These are phyloP conservation scores for Pestalotiopsis sp. DNA, from an alignment of 2,329 filamentous ascomycete species.

Conservation along the genomic window DNA sequence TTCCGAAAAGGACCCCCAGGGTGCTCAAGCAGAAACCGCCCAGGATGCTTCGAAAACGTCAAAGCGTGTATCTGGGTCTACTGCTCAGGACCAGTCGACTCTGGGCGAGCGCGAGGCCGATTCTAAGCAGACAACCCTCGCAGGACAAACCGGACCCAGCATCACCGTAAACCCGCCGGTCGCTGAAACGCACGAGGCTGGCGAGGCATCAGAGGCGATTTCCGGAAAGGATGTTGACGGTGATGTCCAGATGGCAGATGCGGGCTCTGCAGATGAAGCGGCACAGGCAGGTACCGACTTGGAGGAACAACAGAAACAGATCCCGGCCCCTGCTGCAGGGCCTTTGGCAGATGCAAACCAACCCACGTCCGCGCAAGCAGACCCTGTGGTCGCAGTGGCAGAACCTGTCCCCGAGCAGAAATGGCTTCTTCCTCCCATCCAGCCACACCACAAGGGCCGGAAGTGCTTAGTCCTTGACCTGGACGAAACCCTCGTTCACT, in stretches of 20 bases:
- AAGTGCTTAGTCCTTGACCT: constrained; percentile 96
- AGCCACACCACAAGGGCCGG: constrained; percentile 78
- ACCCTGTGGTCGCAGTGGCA: constrained; percentile 42
- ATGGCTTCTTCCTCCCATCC: constrained; percentile 80
- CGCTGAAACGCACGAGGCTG: constrained; percentile 37
- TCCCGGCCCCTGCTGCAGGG: constrained; percentile 51
- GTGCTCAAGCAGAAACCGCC: constrained; percentile 25
- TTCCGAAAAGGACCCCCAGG: constrained; percentile 46
- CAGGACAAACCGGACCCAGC: constrained; percentile 37
- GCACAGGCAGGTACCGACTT: constrained; percentile 40
- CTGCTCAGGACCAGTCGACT: constrained; percentile 49
- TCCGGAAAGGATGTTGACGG: constrained; percentile 53
- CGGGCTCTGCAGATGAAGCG: constrained; percentile 47
- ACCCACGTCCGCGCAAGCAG: constrained; percentile 39
- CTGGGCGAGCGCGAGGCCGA: constrained; percentile 46
- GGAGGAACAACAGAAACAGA: constrained; percentile 40
- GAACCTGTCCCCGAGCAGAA: constrained; percentile 57
- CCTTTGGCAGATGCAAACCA: constrained; percentile 40
- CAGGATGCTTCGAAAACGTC: constrained; percentile 40
- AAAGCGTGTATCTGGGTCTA: constrained; percentile 49
- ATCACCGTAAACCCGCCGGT: constrained; percentile 45
- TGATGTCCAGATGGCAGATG: constrained; percentile 71
- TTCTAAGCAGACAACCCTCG: constrained; percentile 47
- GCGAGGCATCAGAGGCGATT: constrained; percentile 35
- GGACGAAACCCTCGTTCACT: constrained; percentile 96